These are phyloP conservation scores for Colletotrichum lentis DNA, from an alignment of 2,329 filamentous ascomycete species.

Conservation along the genomic window DNA sequence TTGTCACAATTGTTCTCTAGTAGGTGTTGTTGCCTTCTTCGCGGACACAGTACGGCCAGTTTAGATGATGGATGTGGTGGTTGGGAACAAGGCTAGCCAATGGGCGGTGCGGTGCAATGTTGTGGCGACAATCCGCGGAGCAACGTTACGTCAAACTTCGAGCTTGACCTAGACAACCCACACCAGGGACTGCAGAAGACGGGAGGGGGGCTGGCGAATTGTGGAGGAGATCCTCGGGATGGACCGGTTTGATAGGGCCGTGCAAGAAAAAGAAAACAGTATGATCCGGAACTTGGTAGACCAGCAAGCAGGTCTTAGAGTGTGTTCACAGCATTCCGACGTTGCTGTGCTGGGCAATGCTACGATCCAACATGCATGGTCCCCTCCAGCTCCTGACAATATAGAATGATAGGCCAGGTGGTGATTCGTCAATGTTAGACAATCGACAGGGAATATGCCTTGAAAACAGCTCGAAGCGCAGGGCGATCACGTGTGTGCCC, in stretches of 20 bases:
- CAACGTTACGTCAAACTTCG: slow-evolving; percentile 36
- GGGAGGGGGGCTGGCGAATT: slow-evolving; percentile 29
- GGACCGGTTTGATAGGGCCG: background rate
- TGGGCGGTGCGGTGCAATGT: slow-evolving; percentile 13
- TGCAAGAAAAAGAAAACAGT: slow-evolving; percentile 3
- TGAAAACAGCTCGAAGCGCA: slow-evolving; percentile 7
- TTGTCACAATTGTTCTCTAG: background rate
- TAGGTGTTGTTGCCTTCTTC: background rate
- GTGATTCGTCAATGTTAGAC: slow-evolving; percentile 14
- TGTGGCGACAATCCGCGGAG: slow-evolving; percentile 11
- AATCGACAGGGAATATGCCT: slow-evolving; percentile 25
- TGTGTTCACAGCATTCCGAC: background rate
- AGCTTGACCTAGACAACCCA: slow-evolving; percentile 15
- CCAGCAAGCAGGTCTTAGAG: slow-evolving; percentile 14
- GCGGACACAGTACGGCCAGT: slow-evolving; percentile 2
- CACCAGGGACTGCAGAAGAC: slow-evolving; percentile 19
- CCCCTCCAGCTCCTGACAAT: slow-evolving; percentile 3
- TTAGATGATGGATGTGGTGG: slow-evolving; percentile 25
- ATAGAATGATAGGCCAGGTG: background rate
- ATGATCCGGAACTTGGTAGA: background rate
- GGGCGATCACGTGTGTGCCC: slow-evolving; percentile 3
- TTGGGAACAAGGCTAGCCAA: slow-evolving; percentile 22
- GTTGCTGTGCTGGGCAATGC: slow-evolving; percentile 2
- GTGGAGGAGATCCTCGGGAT: slow-evolving; percentile 11
- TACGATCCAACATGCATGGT: slow-evolving; percentile 19